These are phyloP conservation scores for Mucor mucedo DNA, from an alignment of 371 early-diverging fungal genomes.

Conservation along the genomic window DNA sequence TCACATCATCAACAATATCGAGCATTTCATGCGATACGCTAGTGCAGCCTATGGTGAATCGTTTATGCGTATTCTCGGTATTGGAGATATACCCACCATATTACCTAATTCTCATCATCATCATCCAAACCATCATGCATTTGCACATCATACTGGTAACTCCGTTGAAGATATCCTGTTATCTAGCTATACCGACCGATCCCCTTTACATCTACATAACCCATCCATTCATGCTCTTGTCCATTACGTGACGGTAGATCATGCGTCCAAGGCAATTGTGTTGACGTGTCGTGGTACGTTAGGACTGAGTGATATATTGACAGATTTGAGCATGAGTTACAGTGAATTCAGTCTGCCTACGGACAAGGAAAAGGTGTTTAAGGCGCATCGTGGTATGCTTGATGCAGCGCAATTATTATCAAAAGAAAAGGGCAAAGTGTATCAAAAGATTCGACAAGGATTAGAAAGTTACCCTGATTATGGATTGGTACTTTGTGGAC, in stretches of 20 bases:
- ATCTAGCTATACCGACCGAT: conserved; percentile 66
- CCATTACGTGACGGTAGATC: conserved; percentile 88
- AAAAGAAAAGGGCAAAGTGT: conserved; percentile 67
- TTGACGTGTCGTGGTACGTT: conserved; percentile 93
- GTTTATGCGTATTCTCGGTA: conserved; percentile 85
- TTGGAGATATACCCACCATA: conserved; percentile 62
- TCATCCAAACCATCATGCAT: conserved; percentile 72
- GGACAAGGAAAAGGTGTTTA: conserved; percentile 40
- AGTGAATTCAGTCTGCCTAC: conserved; percentile 58
- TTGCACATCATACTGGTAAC: conserved; percentile 74
- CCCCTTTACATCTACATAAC: conserved; percentile 37
- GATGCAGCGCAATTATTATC: conserved; percentile 75
- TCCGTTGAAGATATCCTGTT: conserved; percentile 70
- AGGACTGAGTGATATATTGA: conserved; percentile 85
- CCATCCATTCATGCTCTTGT: conserved; percentile 79
- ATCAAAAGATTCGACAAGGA: conserved; percentile 67
- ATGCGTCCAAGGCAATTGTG: conserved; percentile 75
- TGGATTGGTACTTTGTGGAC: conserved; percentile 81
- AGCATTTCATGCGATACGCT: conserved; percentile 79
- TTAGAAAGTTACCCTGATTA: conserved; percentile 70
- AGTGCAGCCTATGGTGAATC: conserved; percentile 84
- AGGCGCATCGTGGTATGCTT: conserved; percentile 81
- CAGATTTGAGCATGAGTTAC: conserved; percentile 87
- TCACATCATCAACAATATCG: conserved; percentile 70
- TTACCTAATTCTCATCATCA: conserved; percentile 53